Percentiles rank a stretch among this genome's conserved stretches.
These are phyloP conservation scores for Salvia splendens DNA, from an alignment of 257 asterid genomes.

Conservation along the genomic window DNA sequence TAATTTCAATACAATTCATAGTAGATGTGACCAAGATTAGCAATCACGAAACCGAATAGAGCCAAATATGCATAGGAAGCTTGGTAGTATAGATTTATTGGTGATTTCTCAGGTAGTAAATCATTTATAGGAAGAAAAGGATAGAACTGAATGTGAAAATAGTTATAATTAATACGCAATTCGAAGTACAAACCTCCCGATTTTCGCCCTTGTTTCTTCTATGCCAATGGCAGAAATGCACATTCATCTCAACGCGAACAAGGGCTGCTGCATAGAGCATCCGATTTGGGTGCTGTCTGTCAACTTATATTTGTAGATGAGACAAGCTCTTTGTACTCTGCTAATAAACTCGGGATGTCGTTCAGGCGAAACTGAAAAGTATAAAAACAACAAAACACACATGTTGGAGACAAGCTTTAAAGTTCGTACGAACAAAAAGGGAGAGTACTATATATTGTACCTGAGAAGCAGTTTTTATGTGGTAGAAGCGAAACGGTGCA, in stretches of 20 bases:
- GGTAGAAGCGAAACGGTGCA: slow-evolving; percentile 63
- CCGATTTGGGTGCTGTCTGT: slow-evolving; percentile 25
- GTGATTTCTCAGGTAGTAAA: neutral
- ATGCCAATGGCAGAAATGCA: neutral
- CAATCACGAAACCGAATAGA: neutral
- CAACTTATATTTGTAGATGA: slow-evolving; percentile 35
- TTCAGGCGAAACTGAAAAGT: slow-evolving; percentile 70
- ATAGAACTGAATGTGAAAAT: slow-evolving; percentile 6
- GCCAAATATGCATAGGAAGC: slow-evolving; percentile 9
- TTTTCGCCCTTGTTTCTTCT: neutral
- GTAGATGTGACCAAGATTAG: neutral
- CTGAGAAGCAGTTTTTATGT: slow-evolving; percentile 74
- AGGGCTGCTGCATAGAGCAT: neutral
- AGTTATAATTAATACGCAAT: neutral
- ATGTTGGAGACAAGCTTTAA: neutral
- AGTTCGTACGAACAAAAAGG: neutral
- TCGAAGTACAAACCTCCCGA: slow-evolving; percentile 7
- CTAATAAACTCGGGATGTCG: slow-evolving; percentile 62
- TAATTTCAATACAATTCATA: neutral
- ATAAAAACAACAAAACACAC: neutral
- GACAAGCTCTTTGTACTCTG: slow-evolving; percentile 73
- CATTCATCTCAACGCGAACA: neutral
- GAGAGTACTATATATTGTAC: slow-evolving; percentile 39
- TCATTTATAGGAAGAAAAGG: neutral
- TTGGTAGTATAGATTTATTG: neutral